Percentiles rank a stretch among this genome's conserved stretches.
These are phyloP conservation scores for Castanopsis chinensis DNA, from an alignment of 306 rosid genomes.

Conservation along the genomic window DNA sequence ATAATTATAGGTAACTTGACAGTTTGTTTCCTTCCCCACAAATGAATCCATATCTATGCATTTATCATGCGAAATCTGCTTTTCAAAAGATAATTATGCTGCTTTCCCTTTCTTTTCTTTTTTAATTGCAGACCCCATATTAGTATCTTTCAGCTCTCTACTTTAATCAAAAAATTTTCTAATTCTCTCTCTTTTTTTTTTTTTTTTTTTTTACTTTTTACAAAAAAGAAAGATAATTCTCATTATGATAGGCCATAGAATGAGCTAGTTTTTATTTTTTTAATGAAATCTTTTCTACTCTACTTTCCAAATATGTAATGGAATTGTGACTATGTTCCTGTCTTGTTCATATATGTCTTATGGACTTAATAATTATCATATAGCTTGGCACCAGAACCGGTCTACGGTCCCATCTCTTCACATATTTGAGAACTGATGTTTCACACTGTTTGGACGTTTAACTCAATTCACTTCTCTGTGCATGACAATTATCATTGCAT, in stretches of 20 bases:
- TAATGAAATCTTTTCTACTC: not conserved
- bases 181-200: no score
- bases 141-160: not conserved
- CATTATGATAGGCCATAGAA: not conserved
- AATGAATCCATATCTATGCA: not conserved
- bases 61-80: not conserved
- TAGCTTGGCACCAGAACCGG: not conserved
- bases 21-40: not conserved
- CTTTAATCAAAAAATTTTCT: not conserved
- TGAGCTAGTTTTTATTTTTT: not conserved
- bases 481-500: not conserved
- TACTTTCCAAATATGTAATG: not conserved
- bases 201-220: no score
- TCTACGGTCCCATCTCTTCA: not conserved
- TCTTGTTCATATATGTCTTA: not conserved
- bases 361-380: not conserved
- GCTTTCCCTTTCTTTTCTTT: not conserved
- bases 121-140: not conserved
- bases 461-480: not conserved
- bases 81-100: not conserved
- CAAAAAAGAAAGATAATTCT: no score
- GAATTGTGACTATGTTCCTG: not conserved
- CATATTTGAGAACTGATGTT: not conserved
- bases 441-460: not conserved
- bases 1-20: conserved; percentile 55